phyloP scores from a whole-genome alignment of 2,329 filamentous ascomycete genomes.

The Pyrenochaeta sp. region DNA sequence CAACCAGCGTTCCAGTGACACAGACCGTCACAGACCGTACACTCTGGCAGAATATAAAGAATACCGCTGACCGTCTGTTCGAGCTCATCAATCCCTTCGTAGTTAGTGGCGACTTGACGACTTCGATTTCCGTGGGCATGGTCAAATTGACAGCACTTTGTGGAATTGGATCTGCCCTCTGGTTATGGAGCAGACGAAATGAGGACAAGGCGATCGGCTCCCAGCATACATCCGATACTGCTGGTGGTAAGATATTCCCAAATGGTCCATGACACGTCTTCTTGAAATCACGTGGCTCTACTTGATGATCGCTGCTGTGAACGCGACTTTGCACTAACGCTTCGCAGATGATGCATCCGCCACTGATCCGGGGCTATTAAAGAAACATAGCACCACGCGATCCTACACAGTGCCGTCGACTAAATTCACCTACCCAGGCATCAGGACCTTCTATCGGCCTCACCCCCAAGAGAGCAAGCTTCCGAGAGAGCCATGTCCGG shows the following conservation, averaged over 20 bases:
- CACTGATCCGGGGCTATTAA: conserved; percentile 81
- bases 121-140: conserved; percentile 48
- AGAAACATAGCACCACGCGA: conserved; percentile 75
- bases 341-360: conserved; percentile 54
- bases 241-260: conserved; percentile 34
- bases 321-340: conserved; percentile 14
- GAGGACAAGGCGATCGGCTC: conserved; percentile 23
- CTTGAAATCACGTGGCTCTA: conserved; percentile 15
- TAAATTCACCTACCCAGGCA: conserved; percentile 72
- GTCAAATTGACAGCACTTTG: conserved; percentile 48
- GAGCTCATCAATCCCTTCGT: conserved; percentile 34
- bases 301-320: background rate
- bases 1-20: conserved; percentile 33
- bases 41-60: conserved; percentile 38
- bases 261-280: conserved; percentile 12
- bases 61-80: conserved; percentile 28
- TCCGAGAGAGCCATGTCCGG: conserved; percentile 72
- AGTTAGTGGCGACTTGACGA: conserved; percentile 22
- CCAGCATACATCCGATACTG: conserved; percentile 30
- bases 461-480: conserved; percentile 86
- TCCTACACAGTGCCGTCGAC: conserved; percentile 74
- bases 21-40: conserved; percentile 36
- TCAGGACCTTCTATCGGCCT: conserved; percentile 83
- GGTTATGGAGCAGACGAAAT: conserved; percentile 38
- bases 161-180: conserved; percentile 48